A percentile compares a stretch with the other conserved stretches of the same genome.
phyloP scores from a whole-genome alignment of 2,329 filamentous ascomycete genomes.

The Beauveria caledonica region DNA sequence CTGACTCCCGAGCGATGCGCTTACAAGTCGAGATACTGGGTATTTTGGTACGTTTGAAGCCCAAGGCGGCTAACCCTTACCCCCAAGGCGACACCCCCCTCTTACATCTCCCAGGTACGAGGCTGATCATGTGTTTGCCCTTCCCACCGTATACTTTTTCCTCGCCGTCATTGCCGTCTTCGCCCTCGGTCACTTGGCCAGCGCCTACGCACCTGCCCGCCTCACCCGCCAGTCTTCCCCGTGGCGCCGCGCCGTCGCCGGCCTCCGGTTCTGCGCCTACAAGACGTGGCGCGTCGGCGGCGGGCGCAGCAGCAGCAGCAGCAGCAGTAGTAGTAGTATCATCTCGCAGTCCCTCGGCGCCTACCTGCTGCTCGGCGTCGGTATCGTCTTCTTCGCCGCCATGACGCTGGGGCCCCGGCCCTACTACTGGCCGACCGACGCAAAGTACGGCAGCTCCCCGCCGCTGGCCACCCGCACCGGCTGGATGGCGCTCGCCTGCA shows the following conservation, averaged over 20 bases:
- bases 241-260: constrained; percentile 29
- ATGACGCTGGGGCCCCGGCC: constrained; percentile 41
- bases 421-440: constrained; percentile 46
- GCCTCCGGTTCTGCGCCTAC: constrained; percentile 17
- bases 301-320: constrained; percentile 27
- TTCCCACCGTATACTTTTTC: constrained; percentile 46
- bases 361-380: constrained; percentile 29
- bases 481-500: constrained; percentile 41
- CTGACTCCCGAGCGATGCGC: constrained; percentile 36
- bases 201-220: constrained; percentile 21
- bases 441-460: constrained; percentile 40
- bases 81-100: too few species aligned
- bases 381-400: constrained; percentile 39
- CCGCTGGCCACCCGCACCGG: constrained; percentile 44
- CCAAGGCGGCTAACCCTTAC: neutral
- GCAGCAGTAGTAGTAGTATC: constrained; percentile 29
- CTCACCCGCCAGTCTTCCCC: constrained; percentile 19
- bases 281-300: constrained; percentile 15
- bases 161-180: constrained; percentile 40
- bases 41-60: constrained; percentile 31
- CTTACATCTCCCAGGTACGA: constrained; percentile 19
- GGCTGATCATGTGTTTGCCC: constrained; percentile 44
- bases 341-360: constrained; percentile 38
- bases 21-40: constrained; percentile 37
- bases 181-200: constrained; percentile 28